A percentile compares a stretch with the other conserved stretches of the same genome.
phyloP scores from a whole-genome alignment of 129 eudicot genomes.

The Ambrosia trifida region DNA sequence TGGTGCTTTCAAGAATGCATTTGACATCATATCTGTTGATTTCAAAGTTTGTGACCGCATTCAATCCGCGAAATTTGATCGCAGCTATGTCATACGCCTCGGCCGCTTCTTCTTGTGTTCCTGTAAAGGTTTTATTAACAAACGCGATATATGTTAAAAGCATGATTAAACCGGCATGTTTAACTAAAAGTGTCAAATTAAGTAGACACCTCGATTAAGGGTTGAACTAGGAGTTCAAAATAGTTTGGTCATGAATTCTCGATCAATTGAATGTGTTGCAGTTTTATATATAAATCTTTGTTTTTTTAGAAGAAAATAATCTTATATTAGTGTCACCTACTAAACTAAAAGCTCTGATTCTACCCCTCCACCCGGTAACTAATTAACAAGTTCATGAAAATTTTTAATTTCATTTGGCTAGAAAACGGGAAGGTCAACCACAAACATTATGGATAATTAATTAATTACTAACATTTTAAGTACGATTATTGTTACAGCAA shows the following conservation, averaged over 20 bases:
- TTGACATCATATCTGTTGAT: slow-evolving; percentile 83
- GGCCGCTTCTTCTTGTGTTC: slow-evolving; percentile 99
- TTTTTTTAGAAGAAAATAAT: too few species aligned
- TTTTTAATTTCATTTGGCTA: neutral
- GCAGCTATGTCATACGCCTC: slow-evolving; percentile 98
- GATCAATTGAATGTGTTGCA: too few species aligned
- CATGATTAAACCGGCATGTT: neutral
- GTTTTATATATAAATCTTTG: too few species aligned
- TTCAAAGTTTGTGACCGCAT: slow-evolving; percentile 90
- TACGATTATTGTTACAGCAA: neutral
- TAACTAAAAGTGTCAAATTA: too few species aligned
- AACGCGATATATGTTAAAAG: neutral
- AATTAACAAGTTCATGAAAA: too few species aligned
- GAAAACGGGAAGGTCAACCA: neutral
- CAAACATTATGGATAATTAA: neutral
- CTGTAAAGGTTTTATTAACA: slow-evolving; percentile 24
- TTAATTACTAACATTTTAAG: neutral
- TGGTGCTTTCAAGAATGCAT: slow-evolving; percentile 78
- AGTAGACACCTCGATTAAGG: too few species aligned
- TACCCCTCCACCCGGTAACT: too few species aligned
- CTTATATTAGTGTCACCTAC: too few species aligned
- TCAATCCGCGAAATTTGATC: slow-evolving; percentile 80
- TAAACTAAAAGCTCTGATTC: too few species aligned
- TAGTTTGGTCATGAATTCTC: too few species aligned
- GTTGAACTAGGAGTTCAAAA: too few species aligned